Conservation (phyloP, 345 rosid species). For the Syzygium oleosum region DNA sequence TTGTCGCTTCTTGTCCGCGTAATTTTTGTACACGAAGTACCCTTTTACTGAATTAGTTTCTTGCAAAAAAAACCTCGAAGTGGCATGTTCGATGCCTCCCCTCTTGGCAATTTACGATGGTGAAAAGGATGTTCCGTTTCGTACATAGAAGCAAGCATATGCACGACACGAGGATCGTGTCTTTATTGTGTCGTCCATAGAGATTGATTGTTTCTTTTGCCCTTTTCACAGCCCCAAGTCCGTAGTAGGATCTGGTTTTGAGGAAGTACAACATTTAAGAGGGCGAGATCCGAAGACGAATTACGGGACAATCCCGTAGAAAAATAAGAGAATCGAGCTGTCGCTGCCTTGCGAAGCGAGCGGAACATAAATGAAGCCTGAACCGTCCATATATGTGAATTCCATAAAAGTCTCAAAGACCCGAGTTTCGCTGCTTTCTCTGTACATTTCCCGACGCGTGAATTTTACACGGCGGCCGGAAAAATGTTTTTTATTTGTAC, state of each 20-base stretch:
- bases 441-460: accelerated
- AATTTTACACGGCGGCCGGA: not conserved
- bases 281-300: too few species aligned
- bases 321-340: not conserved
- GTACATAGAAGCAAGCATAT: not conserved
- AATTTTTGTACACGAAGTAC: not conserved
- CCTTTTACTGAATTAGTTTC: not conserved
- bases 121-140: not conserved
- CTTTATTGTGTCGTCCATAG: not conserved
- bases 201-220: not conserved
- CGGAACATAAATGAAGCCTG: not conserved
- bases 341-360: not conserved
- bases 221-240: too few species aligned
- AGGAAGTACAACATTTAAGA: not conserved
- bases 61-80: not conserved
- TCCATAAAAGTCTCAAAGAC: not conserved
- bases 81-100: not conserved
- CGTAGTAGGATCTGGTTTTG: too few species aligned
- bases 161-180: not conserved
- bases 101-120: not conserved
- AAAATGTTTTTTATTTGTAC: too few species aligned
- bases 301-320: not conserved
- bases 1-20: not conserved
- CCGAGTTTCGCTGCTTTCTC: not conserved
- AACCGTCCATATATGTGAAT: not conserved